A percentile compares a stretch with the other conserved stretches of the same genome.
Conservation (phyloP, 345 rosid species). For the Eucalyptus caleyi region DNA sequence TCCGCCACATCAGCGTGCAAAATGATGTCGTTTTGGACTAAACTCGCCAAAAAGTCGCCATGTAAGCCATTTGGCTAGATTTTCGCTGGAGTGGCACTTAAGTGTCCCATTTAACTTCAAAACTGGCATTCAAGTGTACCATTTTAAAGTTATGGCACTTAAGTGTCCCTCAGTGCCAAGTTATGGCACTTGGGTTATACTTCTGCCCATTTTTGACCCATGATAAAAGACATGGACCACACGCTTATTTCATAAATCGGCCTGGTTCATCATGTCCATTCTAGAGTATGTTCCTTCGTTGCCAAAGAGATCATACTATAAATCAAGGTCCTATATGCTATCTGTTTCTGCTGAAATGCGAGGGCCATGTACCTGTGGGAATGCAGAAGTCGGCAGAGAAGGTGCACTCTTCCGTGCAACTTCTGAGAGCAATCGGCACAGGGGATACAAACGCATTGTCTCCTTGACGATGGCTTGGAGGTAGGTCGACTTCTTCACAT, state of each 20-base stretch:
- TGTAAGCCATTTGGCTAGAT: no score
- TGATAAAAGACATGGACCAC: background rate
- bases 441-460: conserved; percentile 6
- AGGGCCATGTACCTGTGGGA: background rate
- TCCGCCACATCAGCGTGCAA: no score
- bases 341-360: background rate
- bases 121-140: no score
- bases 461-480: conserved; percentile 18
- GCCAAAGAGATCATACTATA: background rate
- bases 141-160: no score
- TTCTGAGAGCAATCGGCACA: background rate
- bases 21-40: no score
- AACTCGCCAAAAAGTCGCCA: no score
- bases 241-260: background rate
- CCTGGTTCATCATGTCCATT: background rate
- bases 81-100: no score
- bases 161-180: no score
- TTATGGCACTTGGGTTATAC: no score
- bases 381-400: conserved; percentile 3
- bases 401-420: conserved; percentile 7
- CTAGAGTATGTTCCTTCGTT: background rate
- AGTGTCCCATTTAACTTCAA: no score
- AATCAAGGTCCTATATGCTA: background rate
- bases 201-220: background rate
- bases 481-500: background rate